Evolutionary conservation across 805 yeast genomes (phyloP).

Genomic region (Hanseniaspora valbyensis): DNA sequence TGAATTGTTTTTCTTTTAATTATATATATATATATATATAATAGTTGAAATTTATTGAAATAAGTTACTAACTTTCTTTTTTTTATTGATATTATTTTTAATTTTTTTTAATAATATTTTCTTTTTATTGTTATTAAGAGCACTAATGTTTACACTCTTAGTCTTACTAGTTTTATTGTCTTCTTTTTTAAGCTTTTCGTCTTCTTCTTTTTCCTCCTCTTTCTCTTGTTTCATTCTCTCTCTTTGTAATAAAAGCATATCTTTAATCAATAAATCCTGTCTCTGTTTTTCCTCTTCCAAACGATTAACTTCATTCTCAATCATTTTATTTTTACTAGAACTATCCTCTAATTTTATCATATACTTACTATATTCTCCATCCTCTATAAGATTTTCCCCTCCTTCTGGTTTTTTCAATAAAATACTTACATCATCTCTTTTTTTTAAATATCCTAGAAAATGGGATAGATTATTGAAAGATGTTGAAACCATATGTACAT

Average conservation of each 20-base stretch:
- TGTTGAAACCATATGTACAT: constrained; percentile 86
- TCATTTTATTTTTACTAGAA: not conserved
- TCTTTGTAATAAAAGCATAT: not conserved
- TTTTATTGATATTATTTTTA: too few species aligned
- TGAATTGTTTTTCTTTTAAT: too few species aligned
- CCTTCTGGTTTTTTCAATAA: constrained; percentile 21
- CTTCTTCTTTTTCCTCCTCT: not conserved
- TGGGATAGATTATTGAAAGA: constrained; percentile 60
- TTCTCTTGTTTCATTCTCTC: not conserved
- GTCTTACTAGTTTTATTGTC: too few species aligned
- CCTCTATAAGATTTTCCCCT: not conserved
- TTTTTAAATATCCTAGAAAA: constrained; percentile 52
- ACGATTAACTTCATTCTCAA: not conserved
- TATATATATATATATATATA: too few species aligned
- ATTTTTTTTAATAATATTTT: too few species aligned
- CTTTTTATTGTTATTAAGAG: too few species aligned
- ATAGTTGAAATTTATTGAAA: too few species aligned
- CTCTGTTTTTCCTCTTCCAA: not conserved
- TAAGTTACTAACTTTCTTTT: too few species aligned
- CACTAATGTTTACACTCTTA: too few species aligned
- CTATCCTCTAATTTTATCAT: not conserved
- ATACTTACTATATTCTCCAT: constrained; percentile 13
- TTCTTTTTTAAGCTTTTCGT: too few species aligned
- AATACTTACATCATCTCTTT: constrained; percentile 46
- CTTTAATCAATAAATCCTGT: too few species aligned